Base-by-base conservation (phyloP, 1,284 basidiomycete species). In the Boletus sp. region DNA sequence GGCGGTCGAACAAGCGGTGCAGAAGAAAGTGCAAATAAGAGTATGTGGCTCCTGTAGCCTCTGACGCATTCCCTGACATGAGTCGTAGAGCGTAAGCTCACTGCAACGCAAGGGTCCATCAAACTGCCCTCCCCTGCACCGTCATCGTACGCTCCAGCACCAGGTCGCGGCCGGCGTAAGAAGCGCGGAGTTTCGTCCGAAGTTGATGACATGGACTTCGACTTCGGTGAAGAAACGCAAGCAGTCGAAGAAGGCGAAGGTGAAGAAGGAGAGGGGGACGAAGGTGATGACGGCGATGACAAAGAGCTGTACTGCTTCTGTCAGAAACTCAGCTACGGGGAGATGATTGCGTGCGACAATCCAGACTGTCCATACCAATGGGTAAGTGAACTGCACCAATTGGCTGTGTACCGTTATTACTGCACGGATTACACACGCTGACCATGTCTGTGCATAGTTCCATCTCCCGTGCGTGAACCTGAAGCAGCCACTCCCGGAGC, bases 281-380 rank as follows among this genome's bases (percentile, higher is more conserved):
- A 80, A 33, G 80, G 77, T 17, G 74, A 75, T 7, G 81, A 82
- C 55, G 76, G 77, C 17, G 83, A 83, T 64, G 86, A 88, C 71
- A 79, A 84, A 64, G 79, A 80, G 37, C 67, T 86, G 3, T 89
- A 89, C 66, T 89, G 88, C 70, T 83, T 84, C 76, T 89, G 88
- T 71, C 84, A 84, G 65, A 85, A 85, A 68, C 79, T 82, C 60
- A 87, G 85, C 51, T 86, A 84, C 61, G 87, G 87, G 58, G 85
- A 88, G 81, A 90, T 90, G 88, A 85, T 90, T 63, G 88, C 81
- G 48, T 90, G 88, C 70, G 88, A 90, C 69, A 86, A 86, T 65
- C 75, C 81, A n/a, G 78, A 79, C 11, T 90, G 88, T 74, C 80
- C 78, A n/a, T 87, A 83, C 72, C 85, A 89, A 82, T 90, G 88